phyloP scores from a whole-genome alignment of 805 yeast genomes.

The Ogataea corticis region DNA sequence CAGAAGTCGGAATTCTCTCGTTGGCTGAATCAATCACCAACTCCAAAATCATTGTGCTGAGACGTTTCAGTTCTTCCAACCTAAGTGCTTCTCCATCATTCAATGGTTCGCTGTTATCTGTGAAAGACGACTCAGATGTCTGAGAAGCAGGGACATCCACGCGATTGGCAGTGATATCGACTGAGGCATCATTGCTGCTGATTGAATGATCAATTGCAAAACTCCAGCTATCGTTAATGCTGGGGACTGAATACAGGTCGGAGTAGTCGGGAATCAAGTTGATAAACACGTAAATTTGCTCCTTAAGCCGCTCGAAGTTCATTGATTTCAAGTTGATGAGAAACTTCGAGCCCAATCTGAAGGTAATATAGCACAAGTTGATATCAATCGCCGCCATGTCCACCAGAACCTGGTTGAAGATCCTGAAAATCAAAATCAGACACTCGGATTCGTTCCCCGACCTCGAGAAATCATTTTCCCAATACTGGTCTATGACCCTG shows the following conservation, averaged over 20 bases:
- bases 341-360: slow-evolving; percentile 40
- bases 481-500: slow-evolving; percentile 16
- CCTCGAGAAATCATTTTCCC: slow-evolving; percentile 14
- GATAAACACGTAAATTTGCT: slow-evolving; percentile 46
- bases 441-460: slow-evolving; percentile 28
- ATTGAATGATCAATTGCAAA: background rate
- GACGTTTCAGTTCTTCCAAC: slow-evolving; percentile 11
- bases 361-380: slow-evolving; percentile 37
- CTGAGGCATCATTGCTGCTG: background rate
- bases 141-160: slow-evolving; percentile 6
- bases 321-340: slow-evolving; percentile 39
- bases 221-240: slow-evolving; percentile 4
- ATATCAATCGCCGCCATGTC: slow-evolving; percentile 44
- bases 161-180: background rate
- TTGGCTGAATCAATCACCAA: slow-evolving; percentile 15
- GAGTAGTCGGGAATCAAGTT: slow-evolving; percentile 46
- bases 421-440: slow-evolving; percentile 36
- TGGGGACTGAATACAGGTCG: slow-evolving; percentile 28
- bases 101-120: background rate
- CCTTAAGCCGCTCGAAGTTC: slow-evolving; percentile 42
- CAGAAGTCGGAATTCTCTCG: slow-evolving; percentile 8
- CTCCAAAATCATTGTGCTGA: slow-evolving; percentile 19
- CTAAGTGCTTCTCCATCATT: background rate
- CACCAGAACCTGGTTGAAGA: slow-evolving; percentile 47
- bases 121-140: background rate